These are phyloP conservation scores for Lindgomyces ingoldianus DNA, from an alignment of 495 filamentous ascomycete genomes.

Conservation along the genomic window DNA sequence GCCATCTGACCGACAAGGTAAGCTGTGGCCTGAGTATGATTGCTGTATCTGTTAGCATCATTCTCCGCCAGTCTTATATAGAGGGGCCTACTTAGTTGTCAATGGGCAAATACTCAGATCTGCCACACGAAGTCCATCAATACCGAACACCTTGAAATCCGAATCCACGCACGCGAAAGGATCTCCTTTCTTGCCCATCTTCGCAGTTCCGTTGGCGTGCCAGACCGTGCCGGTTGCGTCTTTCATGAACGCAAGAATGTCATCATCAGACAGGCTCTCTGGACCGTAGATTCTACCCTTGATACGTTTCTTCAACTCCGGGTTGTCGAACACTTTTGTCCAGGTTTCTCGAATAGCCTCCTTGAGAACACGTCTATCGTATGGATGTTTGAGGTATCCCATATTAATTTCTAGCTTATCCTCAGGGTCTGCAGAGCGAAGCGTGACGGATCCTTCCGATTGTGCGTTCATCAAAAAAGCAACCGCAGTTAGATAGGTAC, in stretches of 20 bases:
- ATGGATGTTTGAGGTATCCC: conserved; percentile 48
- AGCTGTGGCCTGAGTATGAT: conserved; percentile 46
- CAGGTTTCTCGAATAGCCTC: conserved; percentile 53
- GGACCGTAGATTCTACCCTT: conserved; percentile 50
- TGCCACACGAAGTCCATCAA: conserved; percentile 34
- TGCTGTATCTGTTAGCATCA: conserved; percentile 31
- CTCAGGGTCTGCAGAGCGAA: conserved; percentile 19
- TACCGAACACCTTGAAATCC: conserved; percentile 26
- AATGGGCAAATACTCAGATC: conserved; percentile 34
- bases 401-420: conserved; percentile 32
- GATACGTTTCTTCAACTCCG: conserved; percentile 52
- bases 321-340: conserved; percentile 49
- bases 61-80: neutral
- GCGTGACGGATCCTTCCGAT: conserved; percentile 27
- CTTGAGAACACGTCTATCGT: conserved; percentile 57
- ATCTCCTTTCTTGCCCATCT: conserved; percentile 39
- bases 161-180: conserved; percentile 40
- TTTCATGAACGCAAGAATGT: conserved; percentile 49
- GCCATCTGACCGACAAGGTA: conserved; percentile 47
- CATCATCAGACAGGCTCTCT: conserved; percentile 56
- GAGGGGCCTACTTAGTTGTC: conserved; percentile 26
- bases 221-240: conserved; percentile 17
- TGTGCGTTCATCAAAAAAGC: conserved; percentile 33
- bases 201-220: conserved; percentile 27
- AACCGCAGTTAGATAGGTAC: conserved; percentile 11